Evolutionary conservation across 192 early-diverging fungal species (phyloP), one percentile per base, ranked within the genome.

Genomic region (Coemansia sp.): DNA sequence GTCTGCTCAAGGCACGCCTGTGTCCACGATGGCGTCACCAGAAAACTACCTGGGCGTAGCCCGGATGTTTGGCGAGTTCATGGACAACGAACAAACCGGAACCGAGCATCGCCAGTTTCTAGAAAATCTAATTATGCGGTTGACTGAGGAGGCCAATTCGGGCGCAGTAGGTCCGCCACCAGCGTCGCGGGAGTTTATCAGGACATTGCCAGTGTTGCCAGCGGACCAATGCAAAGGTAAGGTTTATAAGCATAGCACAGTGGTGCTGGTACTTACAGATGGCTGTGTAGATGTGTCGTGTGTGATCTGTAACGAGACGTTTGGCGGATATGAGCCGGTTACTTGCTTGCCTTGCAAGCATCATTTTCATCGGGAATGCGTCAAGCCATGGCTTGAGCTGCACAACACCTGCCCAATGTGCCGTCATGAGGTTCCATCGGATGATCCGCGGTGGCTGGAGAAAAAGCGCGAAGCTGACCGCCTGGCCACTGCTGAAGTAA

Each of bases 351-450:
- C 68, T 0, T 78, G 75, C 55, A 58, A 50, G 33, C 75, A 78
- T 38, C 55, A 61, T 39, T 78, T 58, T 33, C 68, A 78, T 28
- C 46, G 47, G 6, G 49, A 53, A 11, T 78, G 75, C 49, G 54
- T 78, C 36, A 64, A 62, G 50, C 68, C 68, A 12, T 78, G 75
- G 75, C 61, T 78, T 21, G 75, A 70, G 61, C 57, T 78, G 55
- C 75, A 78, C 61, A 78, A 78, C 59, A 78, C 75, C 6, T 78
- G 75, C 20, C 75, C 75, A 0, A 71, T 78, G 68, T 78, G 75
- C 55, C 64, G 75, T 28, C 37, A 45, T 23, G 68, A 70, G 45
- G 68, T 78, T 15, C 75, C 75, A 1, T 71, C 75, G 18, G 68
- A 78, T 39, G 75, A 78, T 18, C 73, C 67, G 43, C 59, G 50